Evolutionary conservation across 192 early-diverging fungal species (phyloP).

Genomic region (Phlyctochytrium planicorne): DNA sequence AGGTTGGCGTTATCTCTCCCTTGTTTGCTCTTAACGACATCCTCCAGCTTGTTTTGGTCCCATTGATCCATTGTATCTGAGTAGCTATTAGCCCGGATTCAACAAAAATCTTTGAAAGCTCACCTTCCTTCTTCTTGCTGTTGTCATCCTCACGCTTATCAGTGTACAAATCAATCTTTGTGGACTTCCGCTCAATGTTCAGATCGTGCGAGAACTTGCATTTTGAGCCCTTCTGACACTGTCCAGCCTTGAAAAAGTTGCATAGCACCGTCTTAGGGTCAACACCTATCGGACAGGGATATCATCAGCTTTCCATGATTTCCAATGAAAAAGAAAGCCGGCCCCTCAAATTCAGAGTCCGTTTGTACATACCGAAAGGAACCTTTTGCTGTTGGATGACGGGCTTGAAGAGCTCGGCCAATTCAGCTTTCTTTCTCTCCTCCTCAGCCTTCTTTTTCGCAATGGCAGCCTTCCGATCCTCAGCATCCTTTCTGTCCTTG

Average conservation of each 20-base stretch:
- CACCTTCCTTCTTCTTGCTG: conserved; percentile 41
- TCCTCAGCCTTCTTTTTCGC: conserved; percentile 73
- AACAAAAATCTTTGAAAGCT: neutral
- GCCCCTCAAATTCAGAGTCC: neutral
- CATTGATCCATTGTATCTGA: conserved; percentile 93
- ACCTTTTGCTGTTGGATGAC: conserved; percentile 86
- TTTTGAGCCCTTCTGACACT: conserved; percentile 84
- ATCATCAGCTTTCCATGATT: neutral
- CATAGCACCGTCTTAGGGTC: conserved; percentile 96
- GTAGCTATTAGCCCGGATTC: conserved; percentile 10
- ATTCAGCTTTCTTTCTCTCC: conserved; percentile 85
- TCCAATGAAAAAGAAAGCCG: neutral
- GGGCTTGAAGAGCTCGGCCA: conserved; percentile 88
- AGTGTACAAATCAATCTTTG: conserved; percentile 92
- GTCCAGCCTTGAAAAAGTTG: conserved; percentile 86
- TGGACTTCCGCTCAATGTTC: conserved; percentile 83
- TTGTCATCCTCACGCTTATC: conserved; percentile 71
- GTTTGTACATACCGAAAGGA: conserved; percentile 70
- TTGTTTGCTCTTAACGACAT: conserved; percentile 82
- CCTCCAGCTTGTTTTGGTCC: conserved; percentile 89
- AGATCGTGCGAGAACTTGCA: conserved; percentile 99
- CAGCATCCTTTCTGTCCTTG: conserved; percentile 61
- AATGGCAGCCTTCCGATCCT: conserved; percentile 61
- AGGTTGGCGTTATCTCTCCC: conserved; percentile 69
- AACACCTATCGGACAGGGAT: conserved; percentile 50